phyloP scores from a whole-genome alignment of 345 rosid genomes.

The Capsella bursapastoris region DNA sequence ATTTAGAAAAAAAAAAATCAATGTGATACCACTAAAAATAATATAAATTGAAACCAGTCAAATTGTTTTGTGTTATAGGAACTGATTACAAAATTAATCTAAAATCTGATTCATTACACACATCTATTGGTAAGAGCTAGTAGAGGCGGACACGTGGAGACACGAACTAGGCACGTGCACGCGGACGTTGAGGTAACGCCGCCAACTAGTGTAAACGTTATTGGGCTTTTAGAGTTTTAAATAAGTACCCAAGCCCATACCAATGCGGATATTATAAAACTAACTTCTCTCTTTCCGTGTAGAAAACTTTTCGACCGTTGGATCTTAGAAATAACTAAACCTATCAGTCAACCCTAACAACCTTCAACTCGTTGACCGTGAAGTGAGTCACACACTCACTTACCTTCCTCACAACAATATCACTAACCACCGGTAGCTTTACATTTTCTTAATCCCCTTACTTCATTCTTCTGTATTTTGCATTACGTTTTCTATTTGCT shows the following conservation, averaged over 20 bases:
- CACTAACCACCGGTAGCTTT: slow-evolving; percentile 39
- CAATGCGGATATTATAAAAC: background rate
- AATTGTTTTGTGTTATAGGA: background rate
- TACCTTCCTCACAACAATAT: background rate
- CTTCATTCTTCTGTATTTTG: background rate
- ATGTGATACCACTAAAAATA: too few species aligned
- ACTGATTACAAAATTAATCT: too few species aligned
- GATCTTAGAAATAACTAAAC: background rate
- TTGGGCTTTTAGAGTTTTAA: background rate
- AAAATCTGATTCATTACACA: background rate
- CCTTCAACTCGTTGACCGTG: slow-evolving; percentile 21
- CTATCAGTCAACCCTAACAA: slow-evolving; percentile 37
- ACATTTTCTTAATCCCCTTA: background rate
- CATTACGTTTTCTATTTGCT: background rate
- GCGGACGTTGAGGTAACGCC: background rate
- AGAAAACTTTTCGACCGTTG: slow-evolving; percentile 25
- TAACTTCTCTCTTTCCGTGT: too few species aligned
- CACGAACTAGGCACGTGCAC: slow-evolving; percentile 26
- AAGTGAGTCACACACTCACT: slow-evolving; percentile 10
- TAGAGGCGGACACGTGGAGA: slow-evolving; percentile 28
- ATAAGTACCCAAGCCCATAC: background rate
- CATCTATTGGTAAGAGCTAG: background rate
- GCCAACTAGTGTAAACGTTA: background rate
- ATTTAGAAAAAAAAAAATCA: too few species aligned
- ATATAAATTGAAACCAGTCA: background rate